Base-by-base conservation (phyloP, 768 basidiomycete genomes). In the Lactarius evosmus region DNA sequence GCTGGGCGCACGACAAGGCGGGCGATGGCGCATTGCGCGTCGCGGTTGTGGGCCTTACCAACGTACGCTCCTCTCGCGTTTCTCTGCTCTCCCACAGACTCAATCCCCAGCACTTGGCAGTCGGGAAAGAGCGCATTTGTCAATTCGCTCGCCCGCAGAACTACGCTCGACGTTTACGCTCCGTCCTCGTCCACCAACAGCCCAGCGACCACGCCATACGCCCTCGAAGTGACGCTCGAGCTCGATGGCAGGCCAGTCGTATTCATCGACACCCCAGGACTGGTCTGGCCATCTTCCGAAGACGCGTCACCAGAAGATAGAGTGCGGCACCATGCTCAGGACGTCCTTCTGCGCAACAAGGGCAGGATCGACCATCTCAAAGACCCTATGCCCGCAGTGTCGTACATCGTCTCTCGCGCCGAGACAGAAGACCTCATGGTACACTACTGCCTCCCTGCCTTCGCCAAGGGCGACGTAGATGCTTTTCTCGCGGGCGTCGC, bases 241-340 rank as follows among this genome's bases (percentile, higher is more conserved):
- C 72, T 77, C 11, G 78, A 77, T 11, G 82, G 79, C 27, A 78
- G 77, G 66, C 75, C 76, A 57, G 78, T 94, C 67, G 82, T 82
- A 36, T 69, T 95, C 61, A 85, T 95, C 69, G 95, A 97, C 73
- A 96, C 92, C 0, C 95, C 95, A 34, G 95, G 95, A n/a, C 75
- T 94, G 68, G 79, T 83, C 56, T 87, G 85, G 80, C 72, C 74
- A 77, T 72, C 70, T 36, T 61, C 73, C 3, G 65, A 60, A 9
- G 77, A 78, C 22, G 74, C 77, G 17, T 71, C 77, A 25, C 75
- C 72, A 12, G 80, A 79, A 36, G 77, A 78, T 32, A 62, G 68
- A 17, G 78, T 78, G 33, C 71, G 56, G 61, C 56, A 57, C 6
- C 80, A 84, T 38, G 81, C 85, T 5, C 83, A 81, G 22, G 95